phyloP scores from a whole-genome alignment of 768 basidiomycete genomes.

The Agaricus blazei region DNA sequence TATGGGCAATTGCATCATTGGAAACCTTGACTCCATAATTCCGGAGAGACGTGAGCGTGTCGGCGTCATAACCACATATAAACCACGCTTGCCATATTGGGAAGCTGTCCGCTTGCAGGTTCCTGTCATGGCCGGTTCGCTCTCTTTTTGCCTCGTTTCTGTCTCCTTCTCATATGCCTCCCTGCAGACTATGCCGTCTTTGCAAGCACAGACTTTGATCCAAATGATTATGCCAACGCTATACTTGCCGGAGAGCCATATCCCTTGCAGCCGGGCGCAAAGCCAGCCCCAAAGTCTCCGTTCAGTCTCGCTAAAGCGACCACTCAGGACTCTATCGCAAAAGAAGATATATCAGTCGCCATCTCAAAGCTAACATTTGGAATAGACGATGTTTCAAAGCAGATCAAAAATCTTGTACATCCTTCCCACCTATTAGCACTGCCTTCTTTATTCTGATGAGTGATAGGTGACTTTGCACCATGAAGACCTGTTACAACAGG shows the following conservation, averaged over 20 bases:
- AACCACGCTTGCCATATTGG: background rate
- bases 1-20: background rate
- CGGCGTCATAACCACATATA: too few relatives aligned
- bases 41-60: too few relatives aligned
- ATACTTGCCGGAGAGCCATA: slow-evolving; percentile 82
- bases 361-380: slow-evolving; percentile 83
- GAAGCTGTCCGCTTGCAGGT: background rate
- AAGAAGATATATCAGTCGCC: slow-evolving; percentile 86
- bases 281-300: slow-evolving; percentile 24
- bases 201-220: slow-evolving; percentile 69
- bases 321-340: slow-evolving; percentile 49
- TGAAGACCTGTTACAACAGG: slow-evolving; percentile 74
- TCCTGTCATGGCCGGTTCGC: slow-evolving; percentile 12
- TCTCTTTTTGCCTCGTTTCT: background rate
- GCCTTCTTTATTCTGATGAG: background rate
- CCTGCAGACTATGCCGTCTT: slow-evolving; percentile 73
- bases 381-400: slow-evolving; percentile 89
- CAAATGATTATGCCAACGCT: slow-evolving; percentile 88
- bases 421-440: background rate
- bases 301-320: slow-evolving; percentile 24
- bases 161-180: slow-evolving; percentile 25
- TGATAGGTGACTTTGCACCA: slow-evolving; percentile 77
- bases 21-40: background rate
- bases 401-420: slow-evolving; percentile 80
- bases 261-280: slow-evolving; percentile 34